Conservation (phyloP, 305 asterid genomes). For the Vinca major region DNA sequence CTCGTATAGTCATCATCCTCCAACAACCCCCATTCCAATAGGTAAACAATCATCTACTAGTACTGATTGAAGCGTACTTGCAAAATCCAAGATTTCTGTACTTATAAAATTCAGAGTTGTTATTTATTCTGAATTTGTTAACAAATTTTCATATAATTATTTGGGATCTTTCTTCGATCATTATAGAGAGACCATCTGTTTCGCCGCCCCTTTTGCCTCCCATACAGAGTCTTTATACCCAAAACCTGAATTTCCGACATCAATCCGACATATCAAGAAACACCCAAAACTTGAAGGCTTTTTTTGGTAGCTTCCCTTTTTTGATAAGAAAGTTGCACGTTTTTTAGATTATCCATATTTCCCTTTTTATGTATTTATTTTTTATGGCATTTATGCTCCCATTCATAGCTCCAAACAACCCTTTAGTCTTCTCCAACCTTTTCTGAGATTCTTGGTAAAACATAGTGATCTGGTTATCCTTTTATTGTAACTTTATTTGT, state of each 20-base stretch:
- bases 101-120: not conserved
- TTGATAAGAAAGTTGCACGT: not conserved
- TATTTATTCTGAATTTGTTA: not conserved
- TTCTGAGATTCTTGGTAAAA: not conserved
- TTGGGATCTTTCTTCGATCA: not conserved
- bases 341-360: not conserved
- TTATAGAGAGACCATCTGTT: conserved; percentile 1
- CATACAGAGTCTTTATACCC: not conserved
- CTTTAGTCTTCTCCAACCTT: not conserved
- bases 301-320: not conserved
- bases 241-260: conserved; percentile 1
- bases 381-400: conserved; percentile 1
- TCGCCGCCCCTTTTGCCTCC: not conserved
- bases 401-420: not conserved
- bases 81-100: not conserved
- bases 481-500: not conserved
- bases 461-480: not conserved
- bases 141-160: not conserved
- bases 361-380: not conserved
- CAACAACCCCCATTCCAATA: too few relatives aligned
- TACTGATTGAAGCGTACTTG: not conserved
- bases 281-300: not conserved
- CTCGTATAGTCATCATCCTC: not conserved
- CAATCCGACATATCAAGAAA: not conserved
- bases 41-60: not conserved